Conservation (phyloP, 805 yeast genomes). For the Zygosaccharomyces lentus region DNA sequence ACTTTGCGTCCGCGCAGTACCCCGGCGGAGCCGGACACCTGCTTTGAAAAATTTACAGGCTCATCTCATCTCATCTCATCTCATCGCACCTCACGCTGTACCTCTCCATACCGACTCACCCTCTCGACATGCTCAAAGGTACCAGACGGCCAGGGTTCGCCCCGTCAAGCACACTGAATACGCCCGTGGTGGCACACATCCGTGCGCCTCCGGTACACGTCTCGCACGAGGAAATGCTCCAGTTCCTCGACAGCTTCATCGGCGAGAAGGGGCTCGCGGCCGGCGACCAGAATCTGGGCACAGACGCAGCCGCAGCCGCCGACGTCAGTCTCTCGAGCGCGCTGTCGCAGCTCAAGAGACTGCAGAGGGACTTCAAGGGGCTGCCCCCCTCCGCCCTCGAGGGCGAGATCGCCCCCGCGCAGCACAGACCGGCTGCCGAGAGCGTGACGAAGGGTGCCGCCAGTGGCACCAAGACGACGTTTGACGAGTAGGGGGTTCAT, state of each 20-base stretch:
- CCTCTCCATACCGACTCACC: not conserved
- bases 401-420: conserved; percentile 3
- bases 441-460: conserved; percentile 22
- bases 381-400: conserved; percentile 53
- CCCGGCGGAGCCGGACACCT: conserved; percentile 1
- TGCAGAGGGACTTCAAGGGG: conserved; percentile 76
- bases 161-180: conserved; percentile 22
- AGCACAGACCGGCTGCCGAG: conserved; percentile 7
- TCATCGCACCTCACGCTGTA: not conserved
- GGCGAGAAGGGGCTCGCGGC: conserved; percentile 24
- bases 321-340: conserved; percentile 32
- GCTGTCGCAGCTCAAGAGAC: conserved; percentile 59
- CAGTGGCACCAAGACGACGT: conserved; percentile 31
- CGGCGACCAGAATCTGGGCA: conserved; percentile 11
- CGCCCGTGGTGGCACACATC: conserved; percentile 31
- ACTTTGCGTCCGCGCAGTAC: not conserved
- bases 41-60: conserved; percentile 1
- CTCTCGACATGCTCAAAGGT: conserved; percentile 22
- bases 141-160: conserved; percentile 21
- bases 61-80: conserved; percentile 5
- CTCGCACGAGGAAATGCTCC: conserved; percentile 26
- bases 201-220: conserved; percentile 23
- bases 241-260: conserved; percentile 29
- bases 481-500: too few species aligned
- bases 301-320: conserved; percentile 15